Evolutionary conservation across 2,329 filamentous ascomycete genomes (phyloP).

Genomic region (Fusarium drepaniforme): DNA sequence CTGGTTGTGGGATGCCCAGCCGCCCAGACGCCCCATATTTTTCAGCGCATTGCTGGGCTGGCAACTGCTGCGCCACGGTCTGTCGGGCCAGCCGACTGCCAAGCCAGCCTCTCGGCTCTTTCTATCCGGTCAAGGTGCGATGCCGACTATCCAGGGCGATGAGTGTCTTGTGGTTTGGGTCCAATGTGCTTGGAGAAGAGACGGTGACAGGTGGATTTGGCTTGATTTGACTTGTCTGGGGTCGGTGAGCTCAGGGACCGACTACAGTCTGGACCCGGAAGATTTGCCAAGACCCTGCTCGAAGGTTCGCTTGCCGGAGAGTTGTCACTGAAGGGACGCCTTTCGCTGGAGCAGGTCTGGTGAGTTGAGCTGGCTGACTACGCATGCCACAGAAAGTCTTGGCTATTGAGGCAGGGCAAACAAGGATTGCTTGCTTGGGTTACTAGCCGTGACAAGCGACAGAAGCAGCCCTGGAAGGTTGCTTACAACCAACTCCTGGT

Average conservation of each 20-base stretch:
- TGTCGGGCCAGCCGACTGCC: conserved; percentile 46
- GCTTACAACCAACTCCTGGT: conserved; percentile 1
- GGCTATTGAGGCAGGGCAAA: conserved; percentile 12
- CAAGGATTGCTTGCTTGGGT: background rate
- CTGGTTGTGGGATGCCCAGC: conserved; percentile 40
- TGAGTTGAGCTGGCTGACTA: conserved; percentile 18
- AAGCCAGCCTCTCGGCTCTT: conserved; percentile 48
- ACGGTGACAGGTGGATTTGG: background rate
- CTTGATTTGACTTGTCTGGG: conserved; percentile 17
- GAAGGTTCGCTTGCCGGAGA: conserved; percentile 5
- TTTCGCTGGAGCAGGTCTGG: conserved; percentile 24
- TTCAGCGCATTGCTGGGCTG: conserved; percentile 42
- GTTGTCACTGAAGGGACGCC: conserved; percentile 36
- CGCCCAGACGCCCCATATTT: conserved; percentile 43
- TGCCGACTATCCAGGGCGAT: conserved; percentile 37
- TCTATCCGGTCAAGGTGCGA: conserved; percentile 44
- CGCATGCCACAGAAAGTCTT: conserved; percentile 20
- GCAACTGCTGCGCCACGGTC: conserved; percentile 44
- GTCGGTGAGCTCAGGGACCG: conserved; percentile 30
- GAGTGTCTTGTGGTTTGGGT: conserved; percentile 17
- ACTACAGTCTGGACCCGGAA: conserved; percentile 23
- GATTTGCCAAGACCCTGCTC: conserved; percentile 31
- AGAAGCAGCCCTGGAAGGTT: conserved; percentile 6
- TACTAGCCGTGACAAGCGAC: background rate
- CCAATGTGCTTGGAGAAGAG: conserved; percentile 36